These are phyloP conservation scores for Mycosphaerella sp. DNA, from an alignment of 2,329 filamentous ascomycete species.

Conservation along the genomic window DNA sequence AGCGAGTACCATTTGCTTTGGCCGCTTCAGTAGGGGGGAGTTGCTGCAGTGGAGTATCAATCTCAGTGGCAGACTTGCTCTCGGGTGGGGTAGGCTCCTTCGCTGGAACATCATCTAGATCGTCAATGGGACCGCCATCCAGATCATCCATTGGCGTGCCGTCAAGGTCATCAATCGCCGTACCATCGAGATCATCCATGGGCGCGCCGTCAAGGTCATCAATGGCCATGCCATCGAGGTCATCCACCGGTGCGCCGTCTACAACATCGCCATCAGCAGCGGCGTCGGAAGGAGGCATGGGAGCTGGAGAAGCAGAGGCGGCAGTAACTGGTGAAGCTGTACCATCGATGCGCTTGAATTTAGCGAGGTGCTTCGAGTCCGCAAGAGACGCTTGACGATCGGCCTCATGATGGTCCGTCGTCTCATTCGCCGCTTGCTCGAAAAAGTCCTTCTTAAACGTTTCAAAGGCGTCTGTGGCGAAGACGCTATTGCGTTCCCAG, in stretches of 20 bases:
- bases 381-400: conserved; percentile 35
- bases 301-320: conserved; percentile 10
- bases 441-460: conserved; percentile 65
- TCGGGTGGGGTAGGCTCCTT: no score
- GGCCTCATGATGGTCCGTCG: conserved; percentile 36
- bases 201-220: conserved; percentile 6
- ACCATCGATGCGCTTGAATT: conserved; percentile 50
- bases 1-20: conserved; percentile 15
- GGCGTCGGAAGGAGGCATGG: conserved; percentile 1
- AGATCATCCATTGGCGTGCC: conserved; percentile 37
- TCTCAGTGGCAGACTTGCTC: no score
- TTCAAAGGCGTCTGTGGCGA: conserved; percentile 67
- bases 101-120: no score
- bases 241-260: conserved; percentile 33
- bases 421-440: conserved; percentile 61
- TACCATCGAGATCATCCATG: conserved; percentile 9
- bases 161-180: conserved; percentile 36
- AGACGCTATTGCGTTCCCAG: conserved; percentile 61
- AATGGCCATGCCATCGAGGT: conserved; percentile 12
- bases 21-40: background rate
- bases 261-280: conserved; percentile 34
- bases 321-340: conserved; percentile 28
- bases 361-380: conserved; percentile 27
- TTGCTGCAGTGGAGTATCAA: background rate
- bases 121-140: conserved; percentile 25